Percentiles rank a stretch among this genome's conserved stretches.
These are phyloP conservation scores for Capronia coronata DNA, from an alignment of 2,329 filamentous ascomycete species.

Conservation along the genomic window DNA sequence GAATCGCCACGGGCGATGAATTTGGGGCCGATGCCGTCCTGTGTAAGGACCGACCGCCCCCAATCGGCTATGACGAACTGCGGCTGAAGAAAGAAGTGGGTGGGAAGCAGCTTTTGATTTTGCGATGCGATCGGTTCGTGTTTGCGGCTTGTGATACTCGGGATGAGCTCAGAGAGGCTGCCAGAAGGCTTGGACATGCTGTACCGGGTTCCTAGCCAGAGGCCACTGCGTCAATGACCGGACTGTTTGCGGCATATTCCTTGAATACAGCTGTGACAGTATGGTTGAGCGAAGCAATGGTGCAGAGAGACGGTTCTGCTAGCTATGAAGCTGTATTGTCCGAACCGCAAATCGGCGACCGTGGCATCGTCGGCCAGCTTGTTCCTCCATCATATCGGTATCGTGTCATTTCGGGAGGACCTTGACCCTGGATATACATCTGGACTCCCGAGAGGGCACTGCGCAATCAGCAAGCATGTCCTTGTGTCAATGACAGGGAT, in stretches of 20 bases:
- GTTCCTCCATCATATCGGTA: too few species aligned
- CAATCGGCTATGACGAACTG: conserved; percentile 30
- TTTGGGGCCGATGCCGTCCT: conserved; percentile 29
- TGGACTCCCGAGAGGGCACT: too few species aligned
- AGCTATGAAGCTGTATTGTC: too few species aligned
- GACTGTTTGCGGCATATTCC: not conserved
- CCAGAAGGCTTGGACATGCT: not conserved
- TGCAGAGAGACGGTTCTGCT: too few species aligned
- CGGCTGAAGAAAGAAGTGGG: conserved; percentile 28
- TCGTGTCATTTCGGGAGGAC: too few species aligned
- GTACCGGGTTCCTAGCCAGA: not conserved
- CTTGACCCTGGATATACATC: too few species aligned
- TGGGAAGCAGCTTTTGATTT: conserved; percentile 30
- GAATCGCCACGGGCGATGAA: conserved; percentile 31
- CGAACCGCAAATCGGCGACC: too few species aligned
- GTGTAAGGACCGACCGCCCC: conserved; percentile 31
- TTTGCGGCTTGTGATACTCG: conserved; percentile 30
- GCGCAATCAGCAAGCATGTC: too few species aligned
- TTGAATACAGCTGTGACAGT: too few species aligned
- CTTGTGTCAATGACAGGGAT: too few species aligned
- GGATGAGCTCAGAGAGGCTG: conserved; percentile 12
- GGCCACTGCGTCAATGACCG: not conserved
- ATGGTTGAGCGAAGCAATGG: too few species aligned
- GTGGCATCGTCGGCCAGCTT: too few species aligned
- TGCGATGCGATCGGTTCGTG: conserved; percentile 34